Evolutionary conservation across 2,329 filamentous ascomycete species (phyloP).

Genomic region (Trichophyton benhamiae): DNA sequence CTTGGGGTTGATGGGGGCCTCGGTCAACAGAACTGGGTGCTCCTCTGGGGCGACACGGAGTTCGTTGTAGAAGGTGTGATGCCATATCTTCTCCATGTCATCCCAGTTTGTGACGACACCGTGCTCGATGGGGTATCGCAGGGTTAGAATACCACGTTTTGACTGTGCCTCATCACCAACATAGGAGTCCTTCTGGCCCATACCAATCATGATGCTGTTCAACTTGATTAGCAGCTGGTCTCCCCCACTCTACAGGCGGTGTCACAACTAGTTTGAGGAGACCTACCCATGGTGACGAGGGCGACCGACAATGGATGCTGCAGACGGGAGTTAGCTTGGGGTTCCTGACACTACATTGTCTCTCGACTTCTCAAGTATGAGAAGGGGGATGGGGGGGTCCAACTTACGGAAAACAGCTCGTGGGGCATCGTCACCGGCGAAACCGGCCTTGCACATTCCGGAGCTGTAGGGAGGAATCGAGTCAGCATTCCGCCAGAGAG

Average conservation of each 20-base stretch:
- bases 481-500: not conserved
- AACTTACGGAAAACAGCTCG: conserved; percentile 99
- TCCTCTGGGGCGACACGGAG: conserved; percentile 99
- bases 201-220: conserved; percentile 98
- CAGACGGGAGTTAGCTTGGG: conserved; percentile 7
- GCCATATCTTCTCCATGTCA: conserved; percentile 99
- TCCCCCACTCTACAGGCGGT: no score
- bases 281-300: conserved; percentile 96
- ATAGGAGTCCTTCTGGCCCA: conserved; percentile 99
- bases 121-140: conserved; percentile 99
- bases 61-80: conserved; percentile 99
- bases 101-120: conserved; percentile 99
- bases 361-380: not conserved
- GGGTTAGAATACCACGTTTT: conserved; percentile 99
- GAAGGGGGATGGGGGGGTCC: conserved; percentile 19
- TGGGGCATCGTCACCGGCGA: conserved; percentile 99
- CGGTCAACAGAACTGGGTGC: conserved; percentile 97
- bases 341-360: no score
- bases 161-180: conserved; percentile 99
- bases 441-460: conserved; percentile 99
- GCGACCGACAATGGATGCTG: conserved; percentile 98
- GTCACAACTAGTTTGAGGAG: not conserved
- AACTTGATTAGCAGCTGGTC: no score
- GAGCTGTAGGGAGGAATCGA: conserved; percentile 52
- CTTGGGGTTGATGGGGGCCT: conserved; percentile 99